These are phyloP conservation scores for Colletotrichum melonis DNA, from an alignment of 2,329 filamentous ascomycete species.

Conservation along the genomic window DNA sequence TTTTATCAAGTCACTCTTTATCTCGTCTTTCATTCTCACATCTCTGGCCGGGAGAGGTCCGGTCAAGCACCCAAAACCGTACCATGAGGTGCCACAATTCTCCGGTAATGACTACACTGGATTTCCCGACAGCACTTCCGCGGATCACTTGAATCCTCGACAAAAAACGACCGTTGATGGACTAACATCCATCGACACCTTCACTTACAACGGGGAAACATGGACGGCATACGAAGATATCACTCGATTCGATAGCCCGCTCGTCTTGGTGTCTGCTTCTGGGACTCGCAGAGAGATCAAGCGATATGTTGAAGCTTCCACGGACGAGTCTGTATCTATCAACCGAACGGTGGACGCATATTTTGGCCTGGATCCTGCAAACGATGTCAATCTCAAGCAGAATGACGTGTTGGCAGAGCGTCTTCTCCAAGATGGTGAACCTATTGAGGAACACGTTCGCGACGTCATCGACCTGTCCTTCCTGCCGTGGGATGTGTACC, in stretches of 20 bases:
- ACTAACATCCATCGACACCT: background rate
- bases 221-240: constrained; percentile 16
- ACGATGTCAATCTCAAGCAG: constrained; percentile 11
- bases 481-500: constrained; percentile 6
- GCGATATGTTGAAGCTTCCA: constrained; percentile 12
- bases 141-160: background rate
- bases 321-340: background rate
- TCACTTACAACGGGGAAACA: constrained; percentile 6
- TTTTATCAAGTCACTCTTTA: constrained; percentile 1
- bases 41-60: background rate
- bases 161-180: background rate
- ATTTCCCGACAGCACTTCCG: background rate
- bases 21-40: background rate
- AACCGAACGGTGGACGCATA: background rate
- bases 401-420: constrained; percentile 8
- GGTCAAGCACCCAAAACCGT: background rate
- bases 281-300: constrained; percentile 4
- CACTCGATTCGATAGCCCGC: constrained; percentile 4
- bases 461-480: background rate
- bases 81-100: background rate
- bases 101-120: background rate
- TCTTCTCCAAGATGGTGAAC: constrained; percentile 13
- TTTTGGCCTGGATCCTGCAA: background rate
- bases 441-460: constrained; percentile 12
- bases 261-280: background rate